A percentile compares a stretch with the other conserved stretches of the same genome.
These are phyloP conservation scores for Carex sylvatica DNA, from an alignment of 202 grass and related monocot genomes.

Conservation along the genomic window DNA sequence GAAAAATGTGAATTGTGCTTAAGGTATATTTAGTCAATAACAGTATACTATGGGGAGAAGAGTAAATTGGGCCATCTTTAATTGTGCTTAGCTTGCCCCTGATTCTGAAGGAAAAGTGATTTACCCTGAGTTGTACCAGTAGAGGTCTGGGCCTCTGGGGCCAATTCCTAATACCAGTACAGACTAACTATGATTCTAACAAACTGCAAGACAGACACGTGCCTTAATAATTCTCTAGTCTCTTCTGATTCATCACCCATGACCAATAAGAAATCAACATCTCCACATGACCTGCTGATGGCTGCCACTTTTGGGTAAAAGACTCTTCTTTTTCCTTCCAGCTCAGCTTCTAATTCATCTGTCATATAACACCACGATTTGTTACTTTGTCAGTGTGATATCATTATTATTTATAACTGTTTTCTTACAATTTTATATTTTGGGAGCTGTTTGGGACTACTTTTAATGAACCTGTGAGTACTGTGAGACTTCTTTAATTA, in stretches of 20 bases:
- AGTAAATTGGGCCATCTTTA: neutral
- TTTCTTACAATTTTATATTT: neutral
- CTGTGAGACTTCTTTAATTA: neutral
- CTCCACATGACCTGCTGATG: slow-evolving; percentile 80
- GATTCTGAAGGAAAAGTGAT: neutral
- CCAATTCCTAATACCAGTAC: neutral
- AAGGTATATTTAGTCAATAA: neutral
- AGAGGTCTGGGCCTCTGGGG: neutral
- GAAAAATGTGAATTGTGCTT: neutral
- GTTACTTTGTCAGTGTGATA: too few relatives aligned
- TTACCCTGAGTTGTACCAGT: neutral
- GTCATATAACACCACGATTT: neutral
- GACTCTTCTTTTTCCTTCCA: slow-evolving; percentile 39
- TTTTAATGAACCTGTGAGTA: neutral
- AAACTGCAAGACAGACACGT: neutral
- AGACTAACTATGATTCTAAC: neutral
- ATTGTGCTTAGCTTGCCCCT: neutral
- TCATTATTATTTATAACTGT: too few relatives aligned
- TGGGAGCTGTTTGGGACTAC: neutral
- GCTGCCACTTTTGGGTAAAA: slow-evolving; percentile 88
- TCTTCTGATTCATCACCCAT: slow-evolving; percentile 94
- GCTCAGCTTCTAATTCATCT: neutral
- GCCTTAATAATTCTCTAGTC: slow-evolving; percentile 40
- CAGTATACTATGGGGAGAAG: neutral
- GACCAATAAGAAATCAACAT: slow-evolving; percentile 85